Evolutionary conservation across 306 rosid genomes (phyloP), one percentile per base, ranked within the genome.

Genomic region (Casuarina cunninghamiana): DNA sequence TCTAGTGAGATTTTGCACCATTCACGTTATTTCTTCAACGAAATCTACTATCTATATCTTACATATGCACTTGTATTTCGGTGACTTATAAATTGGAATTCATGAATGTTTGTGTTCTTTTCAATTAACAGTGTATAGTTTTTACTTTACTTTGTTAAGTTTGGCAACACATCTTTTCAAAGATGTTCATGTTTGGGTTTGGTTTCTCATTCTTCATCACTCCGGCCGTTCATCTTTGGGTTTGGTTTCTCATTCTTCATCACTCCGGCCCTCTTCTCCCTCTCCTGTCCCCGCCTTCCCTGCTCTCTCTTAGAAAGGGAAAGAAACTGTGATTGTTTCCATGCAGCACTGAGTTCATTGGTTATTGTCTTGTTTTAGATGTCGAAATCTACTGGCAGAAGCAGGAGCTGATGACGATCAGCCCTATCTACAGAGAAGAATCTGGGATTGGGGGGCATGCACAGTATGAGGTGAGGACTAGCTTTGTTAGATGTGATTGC

Each of bases 381-480:
- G 91, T 94, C 67, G 93, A 92, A 74, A 86, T 90, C 79, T 78
- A 74, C 72, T 82, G 92, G 92, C 84, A 80, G 55, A 80, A 81
- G 71, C 89, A 70, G 19, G 88, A 90, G 82, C 85, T 78, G 80
- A 79, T 84, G 45, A 72, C 75, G 76, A 51, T 89, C 39, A 81
- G 77, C 78, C 90, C 76, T 75, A 78, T 87, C 74, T 76, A 76
- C 44, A 88, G 83, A 79, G 95, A 90, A 70, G 89, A 91, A 77
- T 78, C 84, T 84, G 97, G 98, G 55, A 58, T 88, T 43, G 85
- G 88, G 77, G 91, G 92, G 71, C 88, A 62, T 49, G 85, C 97
- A 6, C 90, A 68, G 76, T 94, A 90, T 83, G 95, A 92, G 93
- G 97, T 89, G 74, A 78, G 91, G 69, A 41, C 63, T 46, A 41